Evolutionary conservation across 108 stramenopile genomes (phyloP).

Genomic region (Chaetoceros muelleri): DNA sequence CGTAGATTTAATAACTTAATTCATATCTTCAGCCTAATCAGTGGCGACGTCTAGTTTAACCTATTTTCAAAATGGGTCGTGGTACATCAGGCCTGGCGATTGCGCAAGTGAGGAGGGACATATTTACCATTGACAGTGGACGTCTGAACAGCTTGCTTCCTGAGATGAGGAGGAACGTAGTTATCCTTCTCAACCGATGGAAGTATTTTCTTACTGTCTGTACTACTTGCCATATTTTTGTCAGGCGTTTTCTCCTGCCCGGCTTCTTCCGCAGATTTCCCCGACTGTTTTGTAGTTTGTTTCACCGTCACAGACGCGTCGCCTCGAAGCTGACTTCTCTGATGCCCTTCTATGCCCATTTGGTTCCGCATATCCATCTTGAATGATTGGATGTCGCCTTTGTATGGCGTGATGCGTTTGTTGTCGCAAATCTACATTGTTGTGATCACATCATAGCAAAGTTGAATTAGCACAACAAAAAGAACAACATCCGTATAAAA

Average conservation of each 20-base stretch:
- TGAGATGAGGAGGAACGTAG: slow-evolving; percentile 53
- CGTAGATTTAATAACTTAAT: too few relatives aligned
- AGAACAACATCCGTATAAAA: too few relatives aligned
- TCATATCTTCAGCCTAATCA: too few relatives aligned
- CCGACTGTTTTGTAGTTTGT: slow-evolving; percentile 17
- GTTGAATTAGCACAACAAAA: too few relatives aligned
- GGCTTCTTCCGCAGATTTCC: slow-evolving; percentile 3
- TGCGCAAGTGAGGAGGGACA: slow-evolving; percentile 34
- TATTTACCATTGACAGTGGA: slow-evolving; percentile 11
- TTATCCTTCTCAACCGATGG: slow-evolving; percentile 7
- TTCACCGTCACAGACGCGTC: slow-evolving; percentile 67
- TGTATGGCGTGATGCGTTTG: slow-evolving; percentile 75
- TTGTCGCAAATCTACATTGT: slow-evolving; percentile 95
- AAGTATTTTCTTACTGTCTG: slow-evolving; percentile 1
- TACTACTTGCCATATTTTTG: not conserved
- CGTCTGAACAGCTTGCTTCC: slow-evolving; percentile 1
- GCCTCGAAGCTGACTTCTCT: slow-evolving; percentile 46
- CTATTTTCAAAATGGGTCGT: too few relatives aligned
- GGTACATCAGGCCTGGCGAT: too few relatives aligned
- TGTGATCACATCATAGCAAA: too few relatives aligned
- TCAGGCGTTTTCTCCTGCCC: not conserved
- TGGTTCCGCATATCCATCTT: slow-evolving; percentile 85
- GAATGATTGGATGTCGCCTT: slow-evolving; percentile 87
- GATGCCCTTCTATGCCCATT: slow-evolving; percentile 52
- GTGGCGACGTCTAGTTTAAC: too few relatives aligned